Evolutionary conservation across 2,329 filamentous ascomycete species (phyloP).

Genomic region (Aspergillus transmontanensis): DNA sequence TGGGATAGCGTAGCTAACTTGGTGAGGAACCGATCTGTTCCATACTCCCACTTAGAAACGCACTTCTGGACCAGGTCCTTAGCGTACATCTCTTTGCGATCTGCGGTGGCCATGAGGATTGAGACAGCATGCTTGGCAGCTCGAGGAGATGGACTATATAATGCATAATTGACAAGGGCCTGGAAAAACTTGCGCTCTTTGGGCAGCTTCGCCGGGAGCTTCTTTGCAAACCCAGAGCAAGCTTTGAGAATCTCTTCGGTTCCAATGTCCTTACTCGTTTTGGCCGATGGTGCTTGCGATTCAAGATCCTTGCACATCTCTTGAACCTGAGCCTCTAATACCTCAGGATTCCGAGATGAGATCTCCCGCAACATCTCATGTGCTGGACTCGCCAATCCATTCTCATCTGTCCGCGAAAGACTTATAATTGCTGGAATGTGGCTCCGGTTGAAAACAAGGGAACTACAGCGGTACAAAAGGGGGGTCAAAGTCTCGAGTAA

Average conservation of each 20-base stretch:
- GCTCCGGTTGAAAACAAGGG: conserved; percentile 90
- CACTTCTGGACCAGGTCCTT: conserved; percentile 79
- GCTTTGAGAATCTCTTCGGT: conserved; percentile 93
- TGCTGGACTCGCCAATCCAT: conserved; percentile 74
- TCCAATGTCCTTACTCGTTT: conserved; percentile 67
- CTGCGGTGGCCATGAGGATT: conserved; percentile 76
- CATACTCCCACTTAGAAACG: conserved; percentile 73
- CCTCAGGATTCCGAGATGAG: conserved; percentile 81
- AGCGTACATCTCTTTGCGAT: conserved; percentile 81
- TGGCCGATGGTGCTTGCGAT: conserved; percentile 73
- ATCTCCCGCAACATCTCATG: conserved; percentile 92
- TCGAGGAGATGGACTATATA: conserved; percentile 77
- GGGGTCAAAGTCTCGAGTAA: conserved; percentile 80
- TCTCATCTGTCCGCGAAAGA: conserved; percentile 79
- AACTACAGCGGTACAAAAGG: conserved; percentile 79
- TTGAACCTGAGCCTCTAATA: conserved; percentile 90
- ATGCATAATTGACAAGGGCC: conserved; percentile 78
- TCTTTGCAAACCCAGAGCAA: conserved; percentile 86
- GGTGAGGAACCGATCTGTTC: conserved; percentile 71
- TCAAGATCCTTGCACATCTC: conserved; percentile 87
- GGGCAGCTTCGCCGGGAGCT: conserved; percentile 81
- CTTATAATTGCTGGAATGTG: conserved; percentile 90
- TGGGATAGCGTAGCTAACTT: conserved; percentile 57
- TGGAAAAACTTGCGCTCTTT: conserved; percentile 78
- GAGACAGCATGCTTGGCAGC: conserved; percentile 93